Evolutionary conservation across 768 basidiomycete genomes (phyloP), one percentile per base, ranked within the genome.

Genomic region (Lactarius trivialis): DNA sequence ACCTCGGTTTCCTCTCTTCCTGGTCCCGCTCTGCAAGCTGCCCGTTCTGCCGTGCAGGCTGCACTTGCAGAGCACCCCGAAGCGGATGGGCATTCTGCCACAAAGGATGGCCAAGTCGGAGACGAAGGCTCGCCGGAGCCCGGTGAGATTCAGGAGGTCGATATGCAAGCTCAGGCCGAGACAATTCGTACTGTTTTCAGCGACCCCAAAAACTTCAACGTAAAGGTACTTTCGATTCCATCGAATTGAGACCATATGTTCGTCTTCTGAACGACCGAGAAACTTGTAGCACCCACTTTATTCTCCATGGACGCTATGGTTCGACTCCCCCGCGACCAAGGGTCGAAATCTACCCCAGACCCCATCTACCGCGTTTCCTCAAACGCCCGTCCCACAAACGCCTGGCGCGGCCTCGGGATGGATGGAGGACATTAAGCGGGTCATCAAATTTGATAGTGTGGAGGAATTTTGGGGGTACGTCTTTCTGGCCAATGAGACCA

Each of bases 391-490:
- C 63, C 82, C 84, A 43, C 83, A 85, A 67, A 91, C 91, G 0
- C 89, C 91, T 45, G 78, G 87, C 60, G 83, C 89, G 49, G 91
- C 89, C 32, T 84, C 85, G 72, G 91, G 90, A 24, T 99, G 97
- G 97, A 97, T 98, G 92, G 96, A 99, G 71, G 93, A 98, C 70
- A 95, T 99, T 71, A 93, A 95, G 70, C 89, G 91, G 60, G 96
- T 99, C 58, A 93, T 98, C 73, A 87, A 83, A 64, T 97, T 99
- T 71, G 91, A 96, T 71, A 91, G 89, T 62, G 97, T 99, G 21
- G 97, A 99, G 76, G 96, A 98, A 75, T 99, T 99, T 77, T 99
- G 97, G 97, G 96, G 96, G 90, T 91, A 69, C 69, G 87, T 78
- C 4, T 33, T 39, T 59, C 21, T 48, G n/a, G 45, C 60, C 37